Base-by-base conservation (phyloP, 768 basidiomycete species). In the Favolaschia claudopus region DNA sequence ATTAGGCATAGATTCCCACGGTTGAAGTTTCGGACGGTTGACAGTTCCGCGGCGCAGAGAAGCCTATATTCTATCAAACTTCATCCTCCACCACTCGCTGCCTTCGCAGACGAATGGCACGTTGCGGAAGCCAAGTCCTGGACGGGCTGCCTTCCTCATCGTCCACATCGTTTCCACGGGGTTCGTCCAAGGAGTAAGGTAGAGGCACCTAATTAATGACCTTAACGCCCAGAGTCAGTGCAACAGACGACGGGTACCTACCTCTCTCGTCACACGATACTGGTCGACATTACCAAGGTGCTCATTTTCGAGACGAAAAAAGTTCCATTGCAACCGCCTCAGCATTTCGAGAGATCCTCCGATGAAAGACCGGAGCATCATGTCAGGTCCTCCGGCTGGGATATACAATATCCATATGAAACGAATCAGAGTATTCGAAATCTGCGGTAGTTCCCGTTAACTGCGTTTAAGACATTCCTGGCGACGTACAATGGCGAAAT, bases 271-370 rank as follows among this genome's bases (percentile, higher is more conserved):
- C 34, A 92, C 86, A n/a, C 95, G 92, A 71, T 93, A 96, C 67
- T 95, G 93, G 80, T 93, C 93, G 74, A 92, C n/a, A n/a, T 97
- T 97, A 80, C 92, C 91, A 19, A 95, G 75, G 64, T 97, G 95
- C 75, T 97, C 95, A 76, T 92, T 95, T 72, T 96, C 92, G 36
- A 93, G 76, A 67, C 92, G 91, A 72, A 92, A 90, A 68, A 96
- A 91, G 71, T 96, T 97, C 96, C 96, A 99, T 64, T 91, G 91
- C 74, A 86, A 85, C 48, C 96, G 81, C 38, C 96, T 76, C 6
- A 93, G 65, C 73, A 94, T 85, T 69, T 99, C 96, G 29, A 92
- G 66, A 40, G 88, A 62, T 2, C 79, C 93, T 15, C 76, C 83
- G 34, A 93, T 79, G 76, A 93, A 95, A 0, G 85, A 75, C 24